Conservation (phyloP, 2,329 filamentous ascomycete genomes). For the Simplicillium aogashimaense region DNA sequence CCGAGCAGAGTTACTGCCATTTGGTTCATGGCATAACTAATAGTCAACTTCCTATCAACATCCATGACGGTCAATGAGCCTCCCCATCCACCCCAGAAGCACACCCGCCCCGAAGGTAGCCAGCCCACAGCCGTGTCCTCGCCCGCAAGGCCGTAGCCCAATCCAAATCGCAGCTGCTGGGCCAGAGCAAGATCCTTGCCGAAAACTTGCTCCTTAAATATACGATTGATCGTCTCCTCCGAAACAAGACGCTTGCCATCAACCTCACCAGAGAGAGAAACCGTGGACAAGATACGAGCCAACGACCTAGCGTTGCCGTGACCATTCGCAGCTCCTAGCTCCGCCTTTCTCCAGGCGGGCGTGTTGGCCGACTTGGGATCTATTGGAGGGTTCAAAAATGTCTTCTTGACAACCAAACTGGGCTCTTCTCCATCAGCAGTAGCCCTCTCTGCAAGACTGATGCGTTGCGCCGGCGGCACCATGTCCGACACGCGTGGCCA, state of each 20-base stretch:
- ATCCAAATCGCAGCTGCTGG: constrained; percentile 24
- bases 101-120: constrained; percentile 17
- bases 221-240: constrained; percentile 27
- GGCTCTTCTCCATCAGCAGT: constrained; percentile 6
- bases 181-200: constrained; percentile 29
- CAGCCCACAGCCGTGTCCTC: constrained; percentile 14
- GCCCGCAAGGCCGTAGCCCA: constrained; percentile 27
- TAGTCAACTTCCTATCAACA: constrained; percentile 26
- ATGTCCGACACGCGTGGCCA: constrained; percentile 26
- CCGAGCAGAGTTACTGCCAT: constrained; percentile 16
- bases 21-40: constrained; percentile 35
- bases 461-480: constrained; percentile 11
- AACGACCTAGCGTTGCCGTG: constrained; percentile 33
- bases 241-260: constrained; percentile 23
- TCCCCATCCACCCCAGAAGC: constrained; percentile 35
- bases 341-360: constrained; percentile 23
- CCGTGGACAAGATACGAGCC: constrained; percentile 25
- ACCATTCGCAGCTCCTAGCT: constrained; percentile 32
- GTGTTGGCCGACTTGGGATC: constrained; percentile 13
- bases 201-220: constrained; percentile 31
- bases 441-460: constrained; percentile 13
- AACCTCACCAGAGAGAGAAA: constrained; percentile 11
- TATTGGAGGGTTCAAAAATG: constrained; percentile 14
- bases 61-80: constrained; percentile 34
- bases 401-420: constrained; percentile 12